Evolutionary conservation across 2,329 filamentous ascomycete genomes (phyloP).

Genomic region (Xylariales sp.): DNA sequence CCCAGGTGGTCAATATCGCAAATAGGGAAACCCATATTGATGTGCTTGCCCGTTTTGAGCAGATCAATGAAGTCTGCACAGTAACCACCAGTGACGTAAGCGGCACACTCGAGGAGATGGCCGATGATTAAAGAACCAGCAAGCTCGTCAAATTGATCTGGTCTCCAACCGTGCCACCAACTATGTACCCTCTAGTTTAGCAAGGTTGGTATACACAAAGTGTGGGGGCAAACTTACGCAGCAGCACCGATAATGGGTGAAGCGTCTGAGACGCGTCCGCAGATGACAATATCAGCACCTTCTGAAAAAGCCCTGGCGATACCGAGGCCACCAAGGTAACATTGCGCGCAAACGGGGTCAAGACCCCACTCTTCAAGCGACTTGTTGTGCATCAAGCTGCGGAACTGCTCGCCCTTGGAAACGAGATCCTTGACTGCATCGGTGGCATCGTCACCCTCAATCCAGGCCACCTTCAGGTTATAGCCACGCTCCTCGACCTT

Average conservation of each 20-base stretch:
- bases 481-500: constrained; percentile 11
- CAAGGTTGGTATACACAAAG: not conserved
- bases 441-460: constrained; percentile 23
- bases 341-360: constrained; percentile 15
- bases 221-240: not conserved
- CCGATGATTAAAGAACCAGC: constrained; percentile 36
- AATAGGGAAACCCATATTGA: constrained; percentile 16
- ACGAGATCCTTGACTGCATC: constrained; percentile 15
- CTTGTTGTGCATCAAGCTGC: constrained; percentile 14
- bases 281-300: constrained; percentile 32
- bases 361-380: constrained; percentile 15
- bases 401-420: constrained; percentile 19
- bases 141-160: constrained; percentile 35
- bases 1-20: constrained; percentile 6
- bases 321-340: constrained; percentile 39
- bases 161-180: constrained; percentile 31
- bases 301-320: constrained; percentile 27
- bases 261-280: constrained; percentile 33
- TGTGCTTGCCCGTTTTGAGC: constrained; percentile 28
- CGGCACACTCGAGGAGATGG: constrained; percentile 38
- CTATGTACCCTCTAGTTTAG: not conserved
- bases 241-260: constrained; percentile 36
- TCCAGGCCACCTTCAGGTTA: constrained; percentile 21
- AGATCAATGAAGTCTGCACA: constrained; percentile 37
- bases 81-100: constrained; percentile 38